Evolutionary conservation across 768 basidiomycete species (phyloP).

Genomic region (Neoboletus brunneissimus): DNA sequence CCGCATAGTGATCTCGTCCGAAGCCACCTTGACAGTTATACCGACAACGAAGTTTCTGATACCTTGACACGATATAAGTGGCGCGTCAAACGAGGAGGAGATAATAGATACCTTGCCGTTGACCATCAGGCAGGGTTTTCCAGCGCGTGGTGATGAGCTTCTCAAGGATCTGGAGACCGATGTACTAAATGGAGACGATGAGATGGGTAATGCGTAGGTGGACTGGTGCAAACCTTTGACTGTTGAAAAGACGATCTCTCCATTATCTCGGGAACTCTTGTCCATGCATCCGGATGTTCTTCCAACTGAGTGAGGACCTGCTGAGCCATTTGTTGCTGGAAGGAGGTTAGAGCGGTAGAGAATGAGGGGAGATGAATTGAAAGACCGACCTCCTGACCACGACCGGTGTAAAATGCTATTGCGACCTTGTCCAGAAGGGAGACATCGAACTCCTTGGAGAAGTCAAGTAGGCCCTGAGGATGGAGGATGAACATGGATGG

Average conservation of each 20-base stretch:
- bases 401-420: conserved; percentile 84
- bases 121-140: conserved; percentile 93
- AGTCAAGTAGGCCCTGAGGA: conserved; percentile 82
- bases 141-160: conserved; percentile 92
- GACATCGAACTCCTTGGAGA: conserved; percentile 92
- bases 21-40: conserved; percentile 88
- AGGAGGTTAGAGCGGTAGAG: conserved; percentile 7
- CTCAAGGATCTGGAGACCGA: conserved; percentile 95
- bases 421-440: conserved; percentile 90
- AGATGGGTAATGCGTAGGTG: neutral
- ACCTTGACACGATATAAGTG: conserved; percentile 43
- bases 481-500: conserved; percentile 3
- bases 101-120: conserved; percentile 69
- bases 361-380: conserved; percentile 6
- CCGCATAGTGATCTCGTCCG: conserved; percentile 83
- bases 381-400: conserved; percentile 71
- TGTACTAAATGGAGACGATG: conserved; percentile 58
- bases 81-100: conserved; percentile 2
- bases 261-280: conserved; percentile 90
- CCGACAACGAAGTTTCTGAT: conserved; percentile 97
- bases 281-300: conserved; percentile 96
- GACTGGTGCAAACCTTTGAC: conserved; percentile 58
- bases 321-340: conserved; percentile 92
- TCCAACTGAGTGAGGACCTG: conserved; percentile 93
- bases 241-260: conserved; percentile 83